Base-by-base conservation (phyloP, 148 eudicot genomes). In the Cornus florida region DNA sequence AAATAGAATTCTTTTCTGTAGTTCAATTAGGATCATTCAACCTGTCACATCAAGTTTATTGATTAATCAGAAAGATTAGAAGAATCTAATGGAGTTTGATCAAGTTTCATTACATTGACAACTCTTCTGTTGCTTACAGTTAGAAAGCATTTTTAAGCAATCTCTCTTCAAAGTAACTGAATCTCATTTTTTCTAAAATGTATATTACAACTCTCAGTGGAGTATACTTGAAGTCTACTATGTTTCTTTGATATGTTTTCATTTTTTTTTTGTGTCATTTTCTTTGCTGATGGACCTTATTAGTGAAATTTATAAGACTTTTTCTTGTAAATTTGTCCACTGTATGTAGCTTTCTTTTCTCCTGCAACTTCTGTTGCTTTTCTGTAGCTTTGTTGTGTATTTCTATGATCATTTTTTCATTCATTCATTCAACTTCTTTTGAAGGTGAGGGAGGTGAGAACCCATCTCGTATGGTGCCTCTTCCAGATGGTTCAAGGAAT, bases 391-490 rank as follows among this genome's bases (percentile, higher is more conserved):
- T 80, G 74, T 23, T 35, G 57, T 80, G 23, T 23, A 32, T 60
- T 64, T 28, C 10, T 14, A 2, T 38, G 10, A 41, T 9, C 39
- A 57, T 17, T 14, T 57, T 75, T 69, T 59, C 59, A 71, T n/a
- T 66, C 17, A 64, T 14, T 71, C 6, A 19, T 71, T 53, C 19
- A 69, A 78, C 8, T 64, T 56, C 70, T 80, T 75, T 65, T 86
- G 6, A 67, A 96, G 99, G 99, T 50, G 99, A 97, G 94, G 99
- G 99, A 82, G 99, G 99, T 71, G 99, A 97, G 84, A 91, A 97
- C 71, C 99, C 99, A 74, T 90, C 98, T 78, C 99, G 99, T 68
- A 74, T 97, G 89, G 96, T 87, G 82, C 95, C 95, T 72, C 94
- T 92, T 79, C 82, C 94, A 59, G 92, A 97, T 87, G 99, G 99